phyloP scores from a whole-genome alignment of 306 rosid species.

The Lagenaria siceraria region DNA sequence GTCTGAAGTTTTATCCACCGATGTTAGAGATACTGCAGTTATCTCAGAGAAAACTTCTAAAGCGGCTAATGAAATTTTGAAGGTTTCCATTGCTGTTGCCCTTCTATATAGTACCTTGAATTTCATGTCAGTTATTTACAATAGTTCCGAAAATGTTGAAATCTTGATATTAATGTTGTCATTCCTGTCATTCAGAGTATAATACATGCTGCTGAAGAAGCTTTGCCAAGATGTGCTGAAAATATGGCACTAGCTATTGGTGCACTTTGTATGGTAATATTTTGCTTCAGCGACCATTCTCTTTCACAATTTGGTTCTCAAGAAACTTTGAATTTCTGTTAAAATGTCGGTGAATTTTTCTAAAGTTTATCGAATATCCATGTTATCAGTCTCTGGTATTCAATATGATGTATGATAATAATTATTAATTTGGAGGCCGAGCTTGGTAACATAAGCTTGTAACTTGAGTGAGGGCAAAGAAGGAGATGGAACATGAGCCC shows the following conservation, averaged over 20 bases:
- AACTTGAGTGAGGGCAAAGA: too few relatives aligned
- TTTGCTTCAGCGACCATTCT: neutral
- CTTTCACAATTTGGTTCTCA: slow-evolving; percentile 13
- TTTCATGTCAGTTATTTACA: slow-evolving; percentile 5
- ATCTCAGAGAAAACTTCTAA: slow-evolving; percentile 55
- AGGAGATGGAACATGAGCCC: too few relatives aligned
- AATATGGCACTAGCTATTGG: slow-evolving; percentile 91
- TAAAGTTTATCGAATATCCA: neutral
- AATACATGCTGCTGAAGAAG: slow-evolving; percentile 52
- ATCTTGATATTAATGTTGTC: slow-evolving; percentile 10
- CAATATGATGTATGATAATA: neutral
- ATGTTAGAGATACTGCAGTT: slow-evolving; percentile 37
- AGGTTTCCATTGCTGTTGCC: slow-evolving; percentile 32
- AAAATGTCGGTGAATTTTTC: neutral
- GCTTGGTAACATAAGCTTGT: too few relatives aligned
- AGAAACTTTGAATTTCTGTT: slow-evolving; percentile 2
- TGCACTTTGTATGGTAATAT: slow-evolving; percentile 76
- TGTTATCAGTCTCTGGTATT: neutral
- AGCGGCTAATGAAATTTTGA: slow-evolving; percentile 68
- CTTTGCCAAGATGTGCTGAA: slow-evolving; percentile 86
- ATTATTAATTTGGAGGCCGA: too few relatives aligned
- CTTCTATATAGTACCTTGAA: slow-evolving; percentile 1
- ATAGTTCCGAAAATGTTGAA: slow-evolving; percentile 1
- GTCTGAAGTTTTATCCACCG: slow-evolving; percentile 36
- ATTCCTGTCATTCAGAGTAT: slow-evolving; percentile 41